Evolutionary conservation across 2,329 filamentous ascomycete species (phyloP).

Genomic region (Boeremia exigua): DNA sequence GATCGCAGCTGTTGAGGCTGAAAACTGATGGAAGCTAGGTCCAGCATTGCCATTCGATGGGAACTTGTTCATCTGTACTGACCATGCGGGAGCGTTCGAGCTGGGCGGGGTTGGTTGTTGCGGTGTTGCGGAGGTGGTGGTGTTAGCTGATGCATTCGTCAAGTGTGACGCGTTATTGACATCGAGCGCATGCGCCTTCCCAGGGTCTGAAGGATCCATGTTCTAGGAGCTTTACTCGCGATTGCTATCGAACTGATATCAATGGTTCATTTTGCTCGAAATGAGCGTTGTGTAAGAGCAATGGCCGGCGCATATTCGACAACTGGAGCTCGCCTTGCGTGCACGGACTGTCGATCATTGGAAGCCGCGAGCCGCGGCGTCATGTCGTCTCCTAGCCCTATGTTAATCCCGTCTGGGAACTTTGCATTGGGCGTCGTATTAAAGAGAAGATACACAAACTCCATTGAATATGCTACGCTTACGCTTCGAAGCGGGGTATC

Average conservation of each 20-base stretch:
- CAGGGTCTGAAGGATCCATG: constrained; percentile 28
- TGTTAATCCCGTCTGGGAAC: not conserved
- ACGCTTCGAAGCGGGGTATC: constrained; percentile 21
- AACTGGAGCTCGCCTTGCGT: constrained; percentile 9
- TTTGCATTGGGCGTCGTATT: not conserved
- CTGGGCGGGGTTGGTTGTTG: constrained; percentile 30
- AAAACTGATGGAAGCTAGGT: constrained; percentile 41
- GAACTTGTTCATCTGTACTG: constrained; percentile 36
- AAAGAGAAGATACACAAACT: constrained; percentile 2
- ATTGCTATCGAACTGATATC: constrained; percentile 16
- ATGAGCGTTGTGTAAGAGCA: constrained; percentile 13
- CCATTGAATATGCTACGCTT: constrained; percentile 20
- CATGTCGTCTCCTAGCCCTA: constrained; percentile 6
- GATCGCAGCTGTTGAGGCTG: constrained; percentile 51
- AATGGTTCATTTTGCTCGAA: constrained; percentile 9
- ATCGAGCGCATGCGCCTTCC: constrained; percentile 13
- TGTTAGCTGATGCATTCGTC: constrained; percentile 25
- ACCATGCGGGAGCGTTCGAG: constrained; percentile 32
- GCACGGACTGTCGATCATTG: constrained; percentile 15
- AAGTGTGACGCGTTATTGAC: constrained; percentile 29
- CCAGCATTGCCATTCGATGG: constrained; percentile 11
- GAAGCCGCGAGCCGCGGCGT: constrained; percentile 12
- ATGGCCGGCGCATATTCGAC: constrained; percentile 5
- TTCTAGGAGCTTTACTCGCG: constrained; percentile 14
- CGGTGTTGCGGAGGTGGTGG: constrained; percentile 27